Conservation (phyloP, 106 monocot genomes). For the Posidonia australis region DNA sequence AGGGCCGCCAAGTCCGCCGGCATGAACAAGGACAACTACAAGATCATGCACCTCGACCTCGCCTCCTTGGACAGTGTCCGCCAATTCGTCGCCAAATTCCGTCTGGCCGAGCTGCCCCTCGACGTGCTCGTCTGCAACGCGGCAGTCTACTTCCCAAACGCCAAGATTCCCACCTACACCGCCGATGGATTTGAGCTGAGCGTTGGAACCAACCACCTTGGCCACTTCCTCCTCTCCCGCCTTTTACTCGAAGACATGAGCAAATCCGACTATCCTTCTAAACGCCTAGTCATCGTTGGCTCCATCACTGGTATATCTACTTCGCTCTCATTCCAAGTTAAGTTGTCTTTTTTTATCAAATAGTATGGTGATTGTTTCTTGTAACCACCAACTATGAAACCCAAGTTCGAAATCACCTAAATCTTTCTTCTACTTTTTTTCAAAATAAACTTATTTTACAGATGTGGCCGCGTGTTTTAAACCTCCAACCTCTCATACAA, state of each 20-base stretch:
- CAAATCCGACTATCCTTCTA: conserved; percentile 66
- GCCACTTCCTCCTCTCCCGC: conserved; percentile 72
- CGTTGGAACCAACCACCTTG: conserved; percentile 88
- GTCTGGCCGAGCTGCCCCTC: conserved; percentile 35
- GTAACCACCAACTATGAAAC: too few species aligned
- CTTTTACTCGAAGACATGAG: conserved; percentile 53
- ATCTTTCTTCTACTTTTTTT: too few species aligned
- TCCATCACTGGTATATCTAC: conserved; percentile 79
- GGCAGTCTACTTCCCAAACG: conserved; percentile 76
- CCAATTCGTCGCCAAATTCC: conserved; percentile 60
- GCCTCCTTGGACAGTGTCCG: conserved; percentile 88
- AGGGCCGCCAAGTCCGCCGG: conserved; percentile 69
- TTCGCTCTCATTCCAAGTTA: too few species aligned
- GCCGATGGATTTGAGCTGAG: conserved; percentile 96
- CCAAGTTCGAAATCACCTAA: too few species aligned
- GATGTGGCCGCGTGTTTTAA: too few species aligned
- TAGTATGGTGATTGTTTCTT: too few species aligned
- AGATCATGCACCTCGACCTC: conserved; percentile 85
- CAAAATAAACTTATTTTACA: too few species aligned
- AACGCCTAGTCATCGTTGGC: conserved; percentile 86
- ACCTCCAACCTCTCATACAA: too few species aligned
- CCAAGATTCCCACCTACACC: conserved; percentile 68
- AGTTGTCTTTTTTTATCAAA: too few species aligned
- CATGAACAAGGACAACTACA: conserved; percentile 80
- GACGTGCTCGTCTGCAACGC: conserved; percentile 94